Base-by-base conservation (phyloP, 2,329 filamentous ascomycete species). In the Domatiomyces globalis region DNA sequence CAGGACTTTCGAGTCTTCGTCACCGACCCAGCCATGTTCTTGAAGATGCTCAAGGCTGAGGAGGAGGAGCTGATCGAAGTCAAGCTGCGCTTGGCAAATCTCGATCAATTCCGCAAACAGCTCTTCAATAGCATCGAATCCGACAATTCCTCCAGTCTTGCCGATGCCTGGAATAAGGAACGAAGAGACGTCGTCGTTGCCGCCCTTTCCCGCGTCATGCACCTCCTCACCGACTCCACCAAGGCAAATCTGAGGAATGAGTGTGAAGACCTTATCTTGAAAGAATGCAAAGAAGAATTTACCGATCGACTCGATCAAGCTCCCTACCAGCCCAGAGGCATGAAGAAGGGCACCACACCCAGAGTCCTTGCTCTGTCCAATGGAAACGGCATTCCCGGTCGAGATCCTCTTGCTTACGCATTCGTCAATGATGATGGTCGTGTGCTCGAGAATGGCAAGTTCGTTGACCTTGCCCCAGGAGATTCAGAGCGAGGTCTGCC, bases 11-110 rank as follows among this genome's bases (percentile, higher is more conserved):
- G 74, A 43, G 85, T 92, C 58, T 78, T 96, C 53, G 84, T 87
- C 2, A 80, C 81, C 49, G 82, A 85, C 49, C 92, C 92, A 1
- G 89, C 95, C 58, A 74, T 95, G 22, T 98, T 92, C 65, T 72
- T 98, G 51, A 90, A 94, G 69, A 98, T 98, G 92, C 81, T 96
- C 67, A 94, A 88, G 66, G 92, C 92, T 1, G 92, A 98, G 66
- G 85, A 92, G 62, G 92, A 98, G 65, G 89, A 90, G 2, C 73
- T 98, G 1, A 78, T 98, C 12, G 87, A 94, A 53, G 86, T 98
- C 50, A 82, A 80, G 59, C 79, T 96, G 17, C 78, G 78, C 12
- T 77, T 96, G 65, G 80, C 87, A 60, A 81, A 84, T 51, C 82
- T 85, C 60, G 79, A 83, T 5, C 78, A 83, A 33, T 89, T 95